Conservation (phyloP, 495 filamentous ascomycete genomes). For the Penicillium paxilli region DNA sequence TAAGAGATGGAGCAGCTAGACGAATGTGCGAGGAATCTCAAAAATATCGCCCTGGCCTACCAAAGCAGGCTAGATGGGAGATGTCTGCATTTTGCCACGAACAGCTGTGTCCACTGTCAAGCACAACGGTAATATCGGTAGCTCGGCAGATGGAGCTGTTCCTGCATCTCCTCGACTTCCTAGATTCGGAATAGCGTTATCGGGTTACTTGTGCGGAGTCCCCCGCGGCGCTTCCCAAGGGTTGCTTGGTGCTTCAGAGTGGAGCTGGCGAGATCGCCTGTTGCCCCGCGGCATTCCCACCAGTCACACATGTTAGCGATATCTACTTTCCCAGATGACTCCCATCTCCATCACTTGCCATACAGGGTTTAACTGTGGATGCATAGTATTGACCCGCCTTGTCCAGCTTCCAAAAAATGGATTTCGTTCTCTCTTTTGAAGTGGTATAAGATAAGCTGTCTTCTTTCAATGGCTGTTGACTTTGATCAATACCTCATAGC, state of each 20-base stretch:
- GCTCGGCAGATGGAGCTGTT: not conserved
- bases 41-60: not conserved
- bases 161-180: conserved; percentile 14
- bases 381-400: not conserved
- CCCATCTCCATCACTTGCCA: not conserved
- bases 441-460: not conserved
- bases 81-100: not conserved
- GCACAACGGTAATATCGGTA: not conserved
- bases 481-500: not conserved
- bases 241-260: not conserved
- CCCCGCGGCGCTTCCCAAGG: too few relatives aligned
- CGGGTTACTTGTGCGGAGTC: not conserved
- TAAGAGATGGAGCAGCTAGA: not conserved
- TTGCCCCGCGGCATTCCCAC: not conserved
- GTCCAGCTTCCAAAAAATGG: not conserved
- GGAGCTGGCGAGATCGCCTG: too few relatives aligned
- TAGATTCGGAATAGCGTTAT: conserved; percentile 8
- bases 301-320: not conserved
- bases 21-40: not conserved
- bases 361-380: not conserved
- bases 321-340: not conserved
- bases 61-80: not conserved
- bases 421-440: not conserved
- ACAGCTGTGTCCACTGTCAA: not conserved
- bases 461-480: not conserved